Evolutionary conservation across 129 eudicot genomes (phyloP).

Genomic region (Artemisia tridentata): DNA sequence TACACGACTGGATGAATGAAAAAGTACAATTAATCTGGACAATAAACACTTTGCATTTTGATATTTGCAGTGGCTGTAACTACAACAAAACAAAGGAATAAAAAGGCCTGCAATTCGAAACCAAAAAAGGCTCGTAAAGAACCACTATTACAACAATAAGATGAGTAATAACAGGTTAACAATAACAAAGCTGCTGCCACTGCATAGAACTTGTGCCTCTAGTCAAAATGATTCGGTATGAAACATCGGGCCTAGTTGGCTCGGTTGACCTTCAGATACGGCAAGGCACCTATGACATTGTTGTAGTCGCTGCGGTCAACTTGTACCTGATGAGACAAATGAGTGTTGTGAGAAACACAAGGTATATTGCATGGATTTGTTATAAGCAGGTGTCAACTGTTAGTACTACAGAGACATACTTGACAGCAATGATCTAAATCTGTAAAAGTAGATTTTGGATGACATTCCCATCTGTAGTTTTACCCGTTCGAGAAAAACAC

Average conservation of each 20-base stretch:
- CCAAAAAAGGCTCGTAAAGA: constrained; percentile 12
- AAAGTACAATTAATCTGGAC: background rate
- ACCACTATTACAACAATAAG: constrained; percentile 24
- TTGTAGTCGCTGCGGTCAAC: constrained; percentile 87
- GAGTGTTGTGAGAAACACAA: constrained; percentile 16
- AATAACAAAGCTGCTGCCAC: constrained; percentile 21
- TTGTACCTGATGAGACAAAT: constrained; percentile 57
- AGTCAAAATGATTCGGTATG: constrained; percentile 15
- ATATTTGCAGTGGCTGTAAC: constrained; percentile 20
- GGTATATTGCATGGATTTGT: constrained; percentile 11
- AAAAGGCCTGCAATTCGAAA: constrained; percentile 18
- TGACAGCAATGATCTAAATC: background rate
- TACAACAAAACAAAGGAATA: constrained; percentile 15
- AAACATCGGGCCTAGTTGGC: constrained; percentile 33
- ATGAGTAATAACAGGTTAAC: constrained; percentile 24
- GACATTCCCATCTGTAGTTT: background rate
- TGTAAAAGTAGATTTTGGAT: background rate
- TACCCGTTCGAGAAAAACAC: background rate
- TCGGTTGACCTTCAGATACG: constrained; percentile 94
- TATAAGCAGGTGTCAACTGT: background rate
- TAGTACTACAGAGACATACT: too few relatives aligned
- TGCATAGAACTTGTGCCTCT: constrained; percentile 6
- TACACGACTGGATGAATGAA: background rate
- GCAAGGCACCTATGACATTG: constrained; percentile 95
- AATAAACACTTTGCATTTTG: constrained; percentile 13